Base-by-base conservation (phyloP, 192 early-diverging fungal species). In the Chytriomyces sp. region DNA sequence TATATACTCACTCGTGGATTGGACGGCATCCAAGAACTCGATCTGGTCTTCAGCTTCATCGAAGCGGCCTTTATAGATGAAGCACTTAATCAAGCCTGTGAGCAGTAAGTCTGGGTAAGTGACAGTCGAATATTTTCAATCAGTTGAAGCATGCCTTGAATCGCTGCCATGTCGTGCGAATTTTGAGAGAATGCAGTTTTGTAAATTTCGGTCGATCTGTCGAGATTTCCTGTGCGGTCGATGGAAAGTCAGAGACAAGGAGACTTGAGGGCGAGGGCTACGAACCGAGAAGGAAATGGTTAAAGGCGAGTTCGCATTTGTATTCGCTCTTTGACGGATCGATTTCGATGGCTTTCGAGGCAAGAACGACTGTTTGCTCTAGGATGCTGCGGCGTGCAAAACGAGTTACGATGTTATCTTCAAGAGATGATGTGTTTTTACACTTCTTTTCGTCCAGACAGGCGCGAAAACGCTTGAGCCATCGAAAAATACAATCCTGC, bases 21-120 rank as follows among this genome's bases (percentile, higher is more conserved):
- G 83, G 26, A 87, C 48, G 45, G 84, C 86, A 18, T 82, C 67
- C 61, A 85, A 83, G 50, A 88, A 79, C 48, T 88, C 82, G n/a
- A 88, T 67, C 71, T 88, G 87, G 72, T 88, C 87, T 65, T 85
- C 81, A n/a, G 87, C 87, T 44, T 68, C 75, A 2, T 83, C 81
- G 57, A 77, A 84, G 8, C 85, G 71, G 20, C 82, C 79, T 9
- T 50, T 73, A 46, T 67, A 82, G 44, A 87, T 69, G 46, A 81
- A 78, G 63, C 85, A 86, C 24, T 79, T 77, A 60, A 88, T 84
- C 28, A 82, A 61, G n/a, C 87, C 77, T 82, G 67, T 18, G 45
- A 23, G 26, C 7, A 65, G 49, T 77, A 59, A 11, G 13, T 61
- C 35, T 35, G 44, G 13, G 11, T 65, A 61, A 7, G 45, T 24